phyloP scores from a whole-genome alignment of 2,329 filamentous ascomycete genomes.

The Trichoderma sp. region DNA sequence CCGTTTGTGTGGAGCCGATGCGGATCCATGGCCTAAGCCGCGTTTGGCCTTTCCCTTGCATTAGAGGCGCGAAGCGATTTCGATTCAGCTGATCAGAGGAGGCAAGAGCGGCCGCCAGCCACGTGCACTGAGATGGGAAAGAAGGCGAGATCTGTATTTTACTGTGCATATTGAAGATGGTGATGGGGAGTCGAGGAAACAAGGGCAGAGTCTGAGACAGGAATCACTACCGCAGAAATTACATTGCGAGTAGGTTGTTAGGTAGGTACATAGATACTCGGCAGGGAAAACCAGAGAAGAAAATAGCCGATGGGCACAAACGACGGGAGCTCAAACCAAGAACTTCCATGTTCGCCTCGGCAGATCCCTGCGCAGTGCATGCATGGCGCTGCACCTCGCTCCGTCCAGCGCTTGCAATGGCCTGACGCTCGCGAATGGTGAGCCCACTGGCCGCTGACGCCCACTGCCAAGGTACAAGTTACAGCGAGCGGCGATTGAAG shows the following conservation, averaged over 20 bases:
- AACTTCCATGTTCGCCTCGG: neutral
- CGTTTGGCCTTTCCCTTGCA: conserved; percentile 26
- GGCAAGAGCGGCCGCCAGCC: neutral
- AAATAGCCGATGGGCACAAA: neutral
- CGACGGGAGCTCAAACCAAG: neutral
- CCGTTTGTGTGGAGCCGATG: conserved; percentile 16
- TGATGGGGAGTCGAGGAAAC: neutral
- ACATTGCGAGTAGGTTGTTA: too few relatives aligned
- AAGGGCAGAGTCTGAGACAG: too few relatives aligned
- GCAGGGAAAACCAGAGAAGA: neutral
- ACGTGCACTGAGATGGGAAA: neutral
- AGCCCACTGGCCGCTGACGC: conserved; percentile 22
- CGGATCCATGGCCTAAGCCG: neutral
- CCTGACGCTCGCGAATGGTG: conserved; percentile 24
- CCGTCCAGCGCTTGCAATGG: conserved; percentile 23
- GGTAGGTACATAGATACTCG: too few relatives aligned
- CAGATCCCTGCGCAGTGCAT: conserved; percentile 23
- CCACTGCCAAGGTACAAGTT: neutral
- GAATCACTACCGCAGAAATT: too few relatives aligned
- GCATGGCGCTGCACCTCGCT: conserved; percentile 16
- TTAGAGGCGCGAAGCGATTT: conserved; percentile 13
- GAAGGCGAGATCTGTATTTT: neutral
- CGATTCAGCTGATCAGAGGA: conserved; percentile 8
- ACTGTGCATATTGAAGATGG: neutral
- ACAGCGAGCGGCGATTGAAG: neutral